Evolutionary conservation across 805 yeast species (phyloP), one percentile per base, ranked within the genome.

Genomic region (Lipomyces spencermartinsiae): DNA sequence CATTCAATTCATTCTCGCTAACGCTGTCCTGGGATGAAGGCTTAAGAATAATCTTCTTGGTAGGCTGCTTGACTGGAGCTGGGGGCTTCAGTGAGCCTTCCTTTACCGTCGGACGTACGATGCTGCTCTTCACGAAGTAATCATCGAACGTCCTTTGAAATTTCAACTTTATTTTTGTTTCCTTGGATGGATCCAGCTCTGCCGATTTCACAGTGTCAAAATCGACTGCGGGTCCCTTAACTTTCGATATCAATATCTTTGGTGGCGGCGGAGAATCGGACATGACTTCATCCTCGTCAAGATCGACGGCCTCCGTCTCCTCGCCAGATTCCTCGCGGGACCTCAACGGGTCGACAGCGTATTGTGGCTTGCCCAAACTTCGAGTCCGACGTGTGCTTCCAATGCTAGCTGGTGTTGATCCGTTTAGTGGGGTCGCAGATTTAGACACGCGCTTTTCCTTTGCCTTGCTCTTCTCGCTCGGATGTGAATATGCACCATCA

Each of bases 141-240:
- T 67, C 70, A 39, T 63, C 67, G 46, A 67, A 67, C 5, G 59
- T 58, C 51, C 60, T 63, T 22, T 67, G 67, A 58, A 67, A 67
- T 46, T 67, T 67, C 37, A 64, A 56, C 56, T 59, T 62, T 55
- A 67, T 63, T 39, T 58, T 64, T 8, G 65, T 58, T 16, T 64
- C 70, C 3, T 43, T 35, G 55, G 58, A 35, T 19, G 63, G 33
- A 35, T 67, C 70, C 43, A 56, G 39, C 4, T 19, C 62, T 16
- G 19, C 57, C 10, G 62, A 22, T 33, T 34, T 43, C 31, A 62
- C 59, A 9, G 57, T 22, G 16, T 12, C 29, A 43, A 25, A 34
- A 4, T 14, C 14, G 8, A 34, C 35, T n/a, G 29, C 34, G n/a
- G 68, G 31, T 22, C 43, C 31, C 3, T 54, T 57, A 7, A 14